Evolutionary conservation across 1,284 basidiomycete species (phyloP).

Genomic region (Irpex sp.): DNA sequence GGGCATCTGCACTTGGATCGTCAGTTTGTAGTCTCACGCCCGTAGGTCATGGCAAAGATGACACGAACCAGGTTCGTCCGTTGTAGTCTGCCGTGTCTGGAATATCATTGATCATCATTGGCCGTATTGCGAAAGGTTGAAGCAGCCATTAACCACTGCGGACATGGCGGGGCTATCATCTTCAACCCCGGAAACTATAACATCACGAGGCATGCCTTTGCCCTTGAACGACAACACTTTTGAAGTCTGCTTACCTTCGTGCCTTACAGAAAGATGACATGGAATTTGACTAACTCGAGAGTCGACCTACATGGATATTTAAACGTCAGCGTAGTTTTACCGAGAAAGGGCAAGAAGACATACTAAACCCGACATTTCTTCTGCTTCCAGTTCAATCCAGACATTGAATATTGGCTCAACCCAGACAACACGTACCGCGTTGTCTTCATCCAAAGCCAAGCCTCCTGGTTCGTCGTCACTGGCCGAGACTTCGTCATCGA

Average conservation of each 20-base stretch:
- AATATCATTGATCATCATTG: too few relatives aligned
- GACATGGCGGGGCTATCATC: slow-evolving; percentile 45
- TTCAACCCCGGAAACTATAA: slow-evolving; percentile 46
- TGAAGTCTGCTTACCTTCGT: background rate
- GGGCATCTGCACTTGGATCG: background rate
- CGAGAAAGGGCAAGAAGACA: background rate
- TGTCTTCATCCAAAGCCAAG: slow-evolving; percentile 63
- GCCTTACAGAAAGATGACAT: slow-evolving; percentile 50
- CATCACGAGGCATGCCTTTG: slow-evolving; percentile 40
- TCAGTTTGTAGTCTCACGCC: slow-evolving; percentile 33
- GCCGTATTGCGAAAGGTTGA: slow-evolving; percentile 33
- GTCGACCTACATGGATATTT: slow-evolving; percentile 55
- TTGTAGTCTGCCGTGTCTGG: too few relatives aligned
- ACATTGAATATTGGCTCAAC: slow-evolving; percentile 61
- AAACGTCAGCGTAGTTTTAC: slow-evolving; percentile 34
- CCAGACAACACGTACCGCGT: slow-evolving; percentile 54
- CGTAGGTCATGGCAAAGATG: slow-evolving; percentile 37
- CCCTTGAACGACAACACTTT: slow-evolving; percentile 13
- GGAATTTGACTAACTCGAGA: slow-evolving; percentile 47
- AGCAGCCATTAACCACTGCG: slow-evolving; percentile 50
- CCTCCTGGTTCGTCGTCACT: slow-evolving; percentile 63
- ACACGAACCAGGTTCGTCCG: slow-evolving; percentile 35
- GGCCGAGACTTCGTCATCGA: slow-evolving; percentile 58
- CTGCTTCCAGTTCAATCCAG: slow-evolving; percentile 43
- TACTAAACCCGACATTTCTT: background rate